Base-by-base conservation (phyloP, 192 early-diverging fungal species). In the Polychytrium aggregatum region DNA sequence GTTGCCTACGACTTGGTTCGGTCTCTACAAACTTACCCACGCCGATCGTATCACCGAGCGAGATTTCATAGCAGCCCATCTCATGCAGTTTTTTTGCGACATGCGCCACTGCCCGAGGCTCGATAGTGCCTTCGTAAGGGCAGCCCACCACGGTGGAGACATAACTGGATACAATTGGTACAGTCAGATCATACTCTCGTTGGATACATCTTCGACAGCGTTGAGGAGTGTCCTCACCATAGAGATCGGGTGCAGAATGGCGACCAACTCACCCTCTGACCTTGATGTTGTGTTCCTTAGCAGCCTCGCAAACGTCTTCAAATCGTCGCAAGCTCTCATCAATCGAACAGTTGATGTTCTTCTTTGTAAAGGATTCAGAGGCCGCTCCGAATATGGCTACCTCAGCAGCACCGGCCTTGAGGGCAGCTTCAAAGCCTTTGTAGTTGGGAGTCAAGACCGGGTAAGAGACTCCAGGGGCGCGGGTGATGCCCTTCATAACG, bases 41-140 rank as follows among this genome's bases (percentile, higher is more conserved):
- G 31, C 94, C 94, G 58, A 94, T 98, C 8, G 94, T 98, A 56
- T 98, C 94, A 14, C 88, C 90, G 25, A 98, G 67, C 18, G 88
- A 90, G 20, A 98, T 89, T 59, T 98, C 94, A 54, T 94, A 93
- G 65, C 94, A 98, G 22, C 94, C 94, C 78, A 93, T 82, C 14
- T 87, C 85, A 16, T 76, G 62, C 45, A 98, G 57, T 17, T 68
- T 66, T 37, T 83, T 71, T 0, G 88, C 68, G 3, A 93, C 82
- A 5, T 60, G 50, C 1, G 87, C 86, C 1, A 87, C 89, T 4
- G 68, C 73, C 29, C 57, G 44, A 0, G 91, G 82, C 7, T 74
- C 64, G 16, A 95, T 68, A 24, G 59, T 56, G 13, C 91, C 91
- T 52, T 92, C 84, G 60, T 93, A 98, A 1, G 94, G 94, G 44